Base-by-base conservation (phyloP, 345 rosid genomes). In the Eucalyptus albens region DNA sequence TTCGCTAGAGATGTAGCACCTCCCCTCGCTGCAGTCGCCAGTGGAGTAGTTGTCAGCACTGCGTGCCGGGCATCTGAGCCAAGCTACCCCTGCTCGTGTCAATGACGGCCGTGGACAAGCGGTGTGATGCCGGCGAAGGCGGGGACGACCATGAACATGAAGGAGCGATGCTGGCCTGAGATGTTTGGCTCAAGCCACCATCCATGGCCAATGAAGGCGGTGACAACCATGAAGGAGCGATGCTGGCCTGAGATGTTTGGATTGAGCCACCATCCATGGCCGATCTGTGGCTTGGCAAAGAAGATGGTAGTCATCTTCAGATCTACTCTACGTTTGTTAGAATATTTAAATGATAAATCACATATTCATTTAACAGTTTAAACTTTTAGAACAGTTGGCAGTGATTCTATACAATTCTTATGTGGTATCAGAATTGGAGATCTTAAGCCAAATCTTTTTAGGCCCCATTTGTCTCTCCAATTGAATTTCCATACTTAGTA, bases 371-470 rank as follows among this genome's bases (percentile, higher is more conserved):
- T 9, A 24, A 56, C 13, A 10, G 3, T 24, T 24, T 56, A 56
- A 56, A 24, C 6, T 56, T 56, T 56, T 24, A 56, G 13, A 56
- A 56, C 0, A 56, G 29, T 9, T 56, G 1, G 0, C 4, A 0
- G 27, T 56, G 13, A 11, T 56, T 1, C 0, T 0, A 56, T 11
- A 56, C 0, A 56, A 56, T 56, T 56, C 1, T 56, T 0, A 56
- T 5, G 3, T 56, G 62, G 3, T 2, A 22, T 21, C 0, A 56
- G 1, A 56, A 10, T 56, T 56, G 6, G 13, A 56, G 3, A 5
- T 56, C 6, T 4, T 24, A 24, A 56, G 56, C 6, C 1, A 6
- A 56, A 56, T 56, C 27, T 0, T 56, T 56, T 56, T 24, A 56
- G 13, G 27, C 13, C 29, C 6, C 11, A 22, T 56, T 22, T 56